These are phyloP conservation scores for Leptographium galeiforme DNA, from an alignment of 2,329 filamentous ascomycete species.

Conservation along the genomic window DNA sequence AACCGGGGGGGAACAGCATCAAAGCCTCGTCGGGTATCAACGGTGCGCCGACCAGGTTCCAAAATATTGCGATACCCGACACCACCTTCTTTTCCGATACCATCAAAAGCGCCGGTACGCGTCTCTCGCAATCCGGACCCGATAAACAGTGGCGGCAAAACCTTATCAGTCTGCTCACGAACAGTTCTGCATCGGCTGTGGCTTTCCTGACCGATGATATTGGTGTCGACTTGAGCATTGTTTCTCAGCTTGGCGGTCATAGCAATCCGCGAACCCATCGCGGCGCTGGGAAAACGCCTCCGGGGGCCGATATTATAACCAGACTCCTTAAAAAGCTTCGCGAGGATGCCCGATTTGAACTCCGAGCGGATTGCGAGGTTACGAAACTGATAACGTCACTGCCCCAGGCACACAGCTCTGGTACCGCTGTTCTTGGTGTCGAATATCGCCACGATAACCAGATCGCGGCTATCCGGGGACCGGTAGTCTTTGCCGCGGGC, in stretches of 20 bases:
- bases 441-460: conserved; percentile 74
- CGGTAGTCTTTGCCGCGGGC: conserved; percentile 87
- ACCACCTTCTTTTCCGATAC: conserved; percentile 41
- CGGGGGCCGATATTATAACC: conserved; percentile 99
- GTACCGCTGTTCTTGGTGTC: conserved; percentile 57
- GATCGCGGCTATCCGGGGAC: conserved; percentile 58
- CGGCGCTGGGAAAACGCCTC: conserved; percentile 98
- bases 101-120: conserved; percentile 37
- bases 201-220: conserved; percentile 99
- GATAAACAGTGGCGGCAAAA: conserved; percentile 17
- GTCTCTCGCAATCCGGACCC: conserved; percentile 18
- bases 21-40: conserved; percentile 99
- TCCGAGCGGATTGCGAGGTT: conserved; percentile 39
- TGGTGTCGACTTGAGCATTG: conserved; percentile 91
- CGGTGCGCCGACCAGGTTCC: conserved; percentile 78
- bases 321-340: conserved; percentile 46
- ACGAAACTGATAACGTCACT: conserved; percentile 28
- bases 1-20: conserved; percentile 83
- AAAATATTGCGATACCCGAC: conserved; percentile 24
- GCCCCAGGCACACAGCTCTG: not conserved
- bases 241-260: conserved; percentile 84
- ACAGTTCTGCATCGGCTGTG: conserved; percentile 91
- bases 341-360: conserved; percentile 28
- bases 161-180: conserved; percentile 95
- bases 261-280: conserved; percentile 93